These are phyloP conservation scores for Cryptococcus amylolentus DNA, from an alignment of 1,284 basidiomycete species.

Conservation along the genomic window DNA sequence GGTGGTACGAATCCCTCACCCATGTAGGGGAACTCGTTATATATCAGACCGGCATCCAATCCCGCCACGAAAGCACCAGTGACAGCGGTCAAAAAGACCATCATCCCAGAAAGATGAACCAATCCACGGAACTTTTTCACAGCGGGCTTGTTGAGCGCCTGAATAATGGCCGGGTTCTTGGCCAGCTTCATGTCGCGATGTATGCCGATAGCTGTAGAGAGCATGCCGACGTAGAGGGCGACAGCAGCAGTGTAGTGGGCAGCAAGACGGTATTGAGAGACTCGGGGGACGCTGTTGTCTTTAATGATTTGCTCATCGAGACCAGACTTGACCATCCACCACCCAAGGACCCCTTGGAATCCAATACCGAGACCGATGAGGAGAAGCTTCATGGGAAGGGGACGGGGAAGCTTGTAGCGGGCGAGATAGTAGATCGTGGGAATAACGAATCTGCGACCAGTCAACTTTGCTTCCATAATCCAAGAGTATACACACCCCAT, in stretches of 20 bases:
- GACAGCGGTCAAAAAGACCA: conserved; percentile 85
- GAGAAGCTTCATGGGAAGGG: conserved; percentile 62
- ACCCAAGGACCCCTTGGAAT: conserved; percentile 83
- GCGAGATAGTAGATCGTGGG: conserved; percentile 75
- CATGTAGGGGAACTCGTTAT: conserved; percentile 99
- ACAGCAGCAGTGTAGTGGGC: conserved; percentile 90
- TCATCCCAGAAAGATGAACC: conserved; percentile 62
- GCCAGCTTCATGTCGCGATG: conserved; percentile 77
- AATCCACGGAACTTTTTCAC: conserved; percentile 61
- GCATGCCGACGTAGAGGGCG: conserved; percentile 85
- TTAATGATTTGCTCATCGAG: conserved; percentile 77
- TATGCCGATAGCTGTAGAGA: conserved; percentile 73
- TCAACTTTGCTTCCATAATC: background rate
- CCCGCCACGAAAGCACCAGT: conserved; percentile 93
- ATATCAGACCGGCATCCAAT: conserved; percentile 90
- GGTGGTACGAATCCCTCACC: conserved; percentile 83
- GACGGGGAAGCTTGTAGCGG: conserved; percentile 63
- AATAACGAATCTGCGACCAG: conserved; percentile 62
- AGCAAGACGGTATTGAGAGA: conserved; percentile 94
- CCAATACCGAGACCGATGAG: conserved; percentile 78
- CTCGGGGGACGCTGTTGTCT: conserved; percentile 79
- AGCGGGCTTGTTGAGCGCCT: conserved; percentile 57
- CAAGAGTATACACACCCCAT: conserved; percentile 41
- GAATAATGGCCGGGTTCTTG: conserved; percentile 26
- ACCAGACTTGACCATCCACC: conserved; percentile 99